phyloP scores from a whole-genome alignment of 805 yeast species.

The Ogataea pilisensis region DNA sequence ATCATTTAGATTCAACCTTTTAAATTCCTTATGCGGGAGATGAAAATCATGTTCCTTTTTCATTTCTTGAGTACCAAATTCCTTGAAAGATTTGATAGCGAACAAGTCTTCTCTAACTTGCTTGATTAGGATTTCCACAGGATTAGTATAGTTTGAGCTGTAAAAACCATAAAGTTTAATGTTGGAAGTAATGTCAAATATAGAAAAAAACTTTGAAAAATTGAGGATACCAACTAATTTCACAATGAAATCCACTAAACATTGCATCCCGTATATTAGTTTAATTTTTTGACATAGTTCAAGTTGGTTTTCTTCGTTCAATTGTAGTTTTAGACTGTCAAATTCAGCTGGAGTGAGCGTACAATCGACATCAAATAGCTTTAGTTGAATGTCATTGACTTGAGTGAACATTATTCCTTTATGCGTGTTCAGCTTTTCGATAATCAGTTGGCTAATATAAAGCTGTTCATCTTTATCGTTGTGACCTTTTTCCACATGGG shows the following conservation, averaged over 20 bases:
- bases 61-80: constrained; percentile 29
- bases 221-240: constrained; percentile 20
- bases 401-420: constrained; percentile 27
- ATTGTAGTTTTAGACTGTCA: constrained; percentile 12
- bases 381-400: constrained; percentile 23
- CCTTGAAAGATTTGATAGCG: constrained; percentile 28
- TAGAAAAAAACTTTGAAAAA: constrained; percentile 26
- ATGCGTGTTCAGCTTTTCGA: constrained; percentile 11
- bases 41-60: constrained; percentile 31
- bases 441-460: too few relatives aligned
- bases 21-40: constrained; percentile 30
- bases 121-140: constrained; percentile 29
- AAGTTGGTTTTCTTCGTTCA: constrained; percentile 17
- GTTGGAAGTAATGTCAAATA: constrained; percentile 29
- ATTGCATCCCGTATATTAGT: constrained; percentile 23
- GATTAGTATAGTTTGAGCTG: constrained; percentile 23
- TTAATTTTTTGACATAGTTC: constrained; percentile 26
- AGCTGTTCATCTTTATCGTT: too few relatives aligned
- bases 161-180: constrained; percentile 30
- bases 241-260: constrained; percentile 21
- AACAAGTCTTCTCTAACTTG: constrained; percentile 29
- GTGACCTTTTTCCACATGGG: too few relatives aligned
- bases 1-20: constrained; percentile 25
- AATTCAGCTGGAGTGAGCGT: constrained; percentile 22
- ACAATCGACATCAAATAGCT: constrained; percentile 28